Evolutionary conservation across 2,329 filamentous ascomycete genomes (phyloP).

Genomic region (Phialocephala sp.): DNA sequence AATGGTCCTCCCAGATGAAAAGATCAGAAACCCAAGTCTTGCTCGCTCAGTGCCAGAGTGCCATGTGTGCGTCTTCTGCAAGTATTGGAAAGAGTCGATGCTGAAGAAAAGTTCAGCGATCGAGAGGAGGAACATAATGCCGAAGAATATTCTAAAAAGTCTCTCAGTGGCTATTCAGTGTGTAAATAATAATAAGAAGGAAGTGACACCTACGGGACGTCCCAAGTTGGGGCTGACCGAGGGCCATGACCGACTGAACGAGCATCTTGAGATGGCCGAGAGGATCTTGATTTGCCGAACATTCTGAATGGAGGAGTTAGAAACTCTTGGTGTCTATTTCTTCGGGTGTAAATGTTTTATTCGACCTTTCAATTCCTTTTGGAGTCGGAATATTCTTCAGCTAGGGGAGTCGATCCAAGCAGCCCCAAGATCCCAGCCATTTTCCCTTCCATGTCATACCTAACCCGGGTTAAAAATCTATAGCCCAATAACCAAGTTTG

Average conservation of each 20-base stretch:
- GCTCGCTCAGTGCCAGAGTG: conserved; percentile 24
- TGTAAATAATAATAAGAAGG: neutral
- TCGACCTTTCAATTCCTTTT: neutral
- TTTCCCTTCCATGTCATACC: conserved; percentile 1
- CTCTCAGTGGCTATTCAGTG: neutral
- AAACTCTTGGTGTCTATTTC: neutral
- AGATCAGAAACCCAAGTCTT: conserved; percentile 28
- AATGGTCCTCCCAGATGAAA: conserved; percentile 27
- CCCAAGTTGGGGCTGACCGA: neutral
- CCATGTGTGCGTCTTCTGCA: conserved; percentile 32
- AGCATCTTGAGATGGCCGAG: conserved; percentile 1
- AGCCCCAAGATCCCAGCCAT: neutral
- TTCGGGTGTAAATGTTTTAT: neutral
- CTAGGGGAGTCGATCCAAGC: neutral
- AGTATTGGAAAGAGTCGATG: conserved; percentile 31
- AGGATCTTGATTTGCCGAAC: conserved; percentile 17
- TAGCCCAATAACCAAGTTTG: neutral
- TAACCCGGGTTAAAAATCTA: neutral
- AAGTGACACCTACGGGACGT: conserved; percentile 18
- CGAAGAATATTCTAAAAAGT: conserved; percentile 27
- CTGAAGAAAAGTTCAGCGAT: conserved; percentile 31
- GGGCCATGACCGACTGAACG: neutral
- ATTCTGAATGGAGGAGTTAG: conserved; percentile 1
- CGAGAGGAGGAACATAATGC: conserved; percentile 31
- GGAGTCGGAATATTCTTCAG: neutral